Conservation (phyloP, 139 green algal species). For the Eudorina sp. region DNA sequence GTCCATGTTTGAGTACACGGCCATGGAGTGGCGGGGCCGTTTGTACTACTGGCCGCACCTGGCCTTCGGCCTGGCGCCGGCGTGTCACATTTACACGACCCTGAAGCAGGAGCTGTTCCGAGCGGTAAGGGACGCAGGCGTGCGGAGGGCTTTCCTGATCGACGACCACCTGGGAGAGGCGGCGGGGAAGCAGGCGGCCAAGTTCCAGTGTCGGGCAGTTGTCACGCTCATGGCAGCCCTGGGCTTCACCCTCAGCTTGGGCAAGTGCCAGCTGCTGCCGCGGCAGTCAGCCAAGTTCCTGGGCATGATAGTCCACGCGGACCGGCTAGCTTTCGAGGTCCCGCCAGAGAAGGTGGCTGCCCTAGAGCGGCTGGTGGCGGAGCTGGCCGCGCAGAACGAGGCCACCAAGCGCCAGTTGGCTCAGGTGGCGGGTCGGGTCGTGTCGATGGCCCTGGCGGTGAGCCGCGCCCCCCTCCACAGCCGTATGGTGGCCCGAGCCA, state of each 20-base stretch:
- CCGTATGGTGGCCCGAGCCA: background rate
- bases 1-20: background rate
- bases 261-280: conserved; percentile 15
- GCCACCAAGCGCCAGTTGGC: background rate
- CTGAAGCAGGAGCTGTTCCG: conserved; percentile 9
- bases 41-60: no score
- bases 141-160: background rate
- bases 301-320: background rate
- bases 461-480: background rate
- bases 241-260: conserved; percentile 1
- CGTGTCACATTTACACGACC: no score
- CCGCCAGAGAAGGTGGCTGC: background rate
- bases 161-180: background rate
- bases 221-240: background rate
- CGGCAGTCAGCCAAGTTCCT: background rate
- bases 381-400: background rate
- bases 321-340: background rate
- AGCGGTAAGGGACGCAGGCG: background rate
- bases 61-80: no score
- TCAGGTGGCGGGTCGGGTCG: background rate
- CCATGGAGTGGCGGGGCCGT: no score
- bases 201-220: background rate
- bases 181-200: no score
- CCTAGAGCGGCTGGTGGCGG: background rate
- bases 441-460: background rate